Conservation (phyloP, 305 asterid species). For the Fraxinus ornus region DNA sequence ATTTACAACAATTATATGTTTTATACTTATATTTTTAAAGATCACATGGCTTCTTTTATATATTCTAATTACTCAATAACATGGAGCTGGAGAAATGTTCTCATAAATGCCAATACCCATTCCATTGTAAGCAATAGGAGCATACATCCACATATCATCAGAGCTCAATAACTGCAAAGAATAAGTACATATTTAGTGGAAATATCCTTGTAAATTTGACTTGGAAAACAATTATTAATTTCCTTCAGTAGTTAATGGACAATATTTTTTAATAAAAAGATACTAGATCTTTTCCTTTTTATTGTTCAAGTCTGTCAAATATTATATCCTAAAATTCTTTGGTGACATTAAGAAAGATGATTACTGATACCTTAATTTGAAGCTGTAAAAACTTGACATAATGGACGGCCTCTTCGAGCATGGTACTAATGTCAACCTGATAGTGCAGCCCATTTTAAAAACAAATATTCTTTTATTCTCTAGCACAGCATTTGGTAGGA, state of each 20-base stretch:
- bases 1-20: too few relatives aligned
- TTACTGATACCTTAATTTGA: conserved; percentile 38
- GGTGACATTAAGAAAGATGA: background rate
- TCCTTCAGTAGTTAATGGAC: background rate
- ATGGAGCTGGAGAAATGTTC: conserved; percentile 19
- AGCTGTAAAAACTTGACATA: conserved; percentile 52
- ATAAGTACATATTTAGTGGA: background rate
- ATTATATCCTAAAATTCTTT: background rate
- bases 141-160: conserved; percentile 60
- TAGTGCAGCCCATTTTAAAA: background rate
- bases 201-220: background rate
- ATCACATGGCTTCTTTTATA: background rate
- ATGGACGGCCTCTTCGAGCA: conserved; percentile 58
- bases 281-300: background rate
- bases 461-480: background rate
- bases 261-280: too few relatives aligned
- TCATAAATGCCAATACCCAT: conserved; percentile 38
- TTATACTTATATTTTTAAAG: too few relatives aligned
- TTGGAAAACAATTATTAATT: background rate
- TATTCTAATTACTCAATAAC: background rate
- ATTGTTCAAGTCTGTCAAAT: background rate
- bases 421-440: conserved; percentile 50
- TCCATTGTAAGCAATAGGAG: conserved; percentile 51
- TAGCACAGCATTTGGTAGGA: background rate
- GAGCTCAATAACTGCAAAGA: conserved; percentile 46